Conservation (phyloP, 1,284 basidiomycete species). For the Melampsora americana region DNA sequence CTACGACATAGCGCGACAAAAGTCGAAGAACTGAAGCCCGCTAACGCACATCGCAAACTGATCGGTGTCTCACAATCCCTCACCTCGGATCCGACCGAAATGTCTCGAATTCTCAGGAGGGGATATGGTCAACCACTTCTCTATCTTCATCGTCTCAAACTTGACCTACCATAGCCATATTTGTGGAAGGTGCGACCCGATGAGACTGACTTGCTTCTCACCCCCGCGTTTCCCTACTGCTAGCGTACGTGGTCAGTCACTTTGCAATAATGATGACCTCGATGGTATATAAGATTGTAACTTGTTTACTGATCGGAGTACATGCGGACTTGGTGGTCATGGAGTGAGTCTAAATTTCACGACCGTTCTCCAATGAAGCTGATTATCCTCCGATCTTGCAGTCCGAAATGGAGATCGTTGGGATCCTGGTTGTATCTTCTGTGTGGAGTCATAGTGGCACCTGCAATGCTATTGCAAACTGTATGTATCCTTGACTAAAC, state of each 20-base stretch:
- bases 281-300: not conserved
- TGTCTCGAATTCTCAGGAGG: not conserved
- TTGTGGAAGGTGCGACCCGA: too few species aligned
- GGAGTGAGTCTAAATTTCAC: not conserved
- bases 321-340: not conserved
- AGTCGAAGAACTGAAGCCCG: too few species aligned
- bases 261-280: not conserved
- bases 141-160: too few species aligned
- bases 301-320: not conserved
- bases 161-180: too few species aligned
- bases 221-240: not conserved
- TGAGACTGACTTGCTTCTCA: too few species aligned
- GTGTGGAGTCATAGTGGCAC: slow-evolving; percentile 10
- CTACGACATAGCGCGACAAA: not conserved
- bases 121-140: not conserved
- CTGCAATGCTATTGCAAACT: slow-evolving; percentile 2
- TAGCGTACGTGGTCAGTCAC: not conserved
- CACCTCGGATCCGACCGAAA: not conserved
- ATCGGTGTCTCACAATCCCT: too few species aligned
- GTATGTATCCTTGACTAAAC: not conserved
- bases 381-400: not conserved
- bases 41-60: too few species aligned
- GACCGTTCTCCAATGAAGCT: not conserved
- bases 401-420: not conserved
- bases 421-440: not conserved